Conservation (phyloP, 768 basidiomycete species). For the Rhodotorula toruloides region DNA sequence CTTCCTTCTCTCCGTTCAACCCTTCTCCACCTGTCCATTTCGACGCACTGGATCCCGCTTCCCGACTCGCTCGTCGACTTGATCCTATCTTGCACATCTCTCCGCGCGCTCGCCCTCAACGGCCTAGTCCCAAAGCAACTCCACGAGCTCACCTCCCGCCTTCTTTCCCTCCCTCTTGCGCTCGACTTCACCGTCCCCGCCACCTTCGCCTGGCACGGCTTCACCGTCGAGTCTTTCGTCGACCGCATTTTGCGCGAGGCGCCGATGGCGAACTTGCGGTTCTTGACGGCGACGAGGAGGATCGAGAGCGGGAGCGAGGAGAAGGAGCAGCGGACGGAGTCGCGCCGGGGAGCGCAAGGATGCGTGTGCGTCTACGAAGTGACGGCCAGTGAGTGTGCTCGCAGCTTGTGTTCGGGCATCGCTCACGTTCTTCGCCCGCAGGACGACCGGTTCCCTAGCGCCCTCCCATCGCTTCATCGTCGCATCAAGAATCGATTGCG, state of each 20-base stretch:
- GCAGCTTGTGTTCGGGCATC: not conserved
- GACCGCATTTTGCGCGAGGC: not conserved
- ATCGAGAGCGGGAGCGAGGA: not conserved
- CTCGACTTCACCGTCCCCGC: conserved; percentile 4
- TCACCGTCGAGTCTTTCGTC: not conserved
- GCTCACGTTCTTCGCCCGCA: not conserved
- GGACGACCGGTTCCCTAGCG: not conserved
- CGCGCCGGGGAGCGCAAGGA: too few relatives aligned
- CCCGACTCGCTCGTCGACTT: conserved; percentile 1
- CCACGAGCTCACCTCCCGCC: not conserved
- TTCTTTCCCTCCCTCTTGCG: not conserved
- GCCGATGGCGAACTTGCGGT: not conserved
- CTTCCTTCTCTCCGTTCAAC: not conserved
- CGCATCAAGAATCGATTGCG: too few relatives aligned
- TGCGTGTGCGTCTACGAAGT: not conserved
- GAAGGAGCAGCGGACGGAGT: not conserved
- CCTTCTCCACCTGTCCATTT: conserved; percentile 6
- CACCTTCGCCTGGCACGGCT: not conserved
- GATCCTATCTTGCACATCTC: not conserved
- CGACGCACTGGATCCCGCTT: conserved; percentile 1
- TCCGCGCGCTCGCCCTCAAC: not conserved
- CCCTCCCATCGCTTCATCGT: too few relatives aligned
- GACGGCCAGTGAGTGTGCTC: not conserved
- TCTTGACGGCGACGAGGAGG: not conserved
- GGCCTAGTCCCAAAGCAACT: not conserved